Evolutionary conservation across 2,329 filamentous ascomycete genomes (phyloP).

Genomic region (Thermothelomyces thermophilus): DNA sequence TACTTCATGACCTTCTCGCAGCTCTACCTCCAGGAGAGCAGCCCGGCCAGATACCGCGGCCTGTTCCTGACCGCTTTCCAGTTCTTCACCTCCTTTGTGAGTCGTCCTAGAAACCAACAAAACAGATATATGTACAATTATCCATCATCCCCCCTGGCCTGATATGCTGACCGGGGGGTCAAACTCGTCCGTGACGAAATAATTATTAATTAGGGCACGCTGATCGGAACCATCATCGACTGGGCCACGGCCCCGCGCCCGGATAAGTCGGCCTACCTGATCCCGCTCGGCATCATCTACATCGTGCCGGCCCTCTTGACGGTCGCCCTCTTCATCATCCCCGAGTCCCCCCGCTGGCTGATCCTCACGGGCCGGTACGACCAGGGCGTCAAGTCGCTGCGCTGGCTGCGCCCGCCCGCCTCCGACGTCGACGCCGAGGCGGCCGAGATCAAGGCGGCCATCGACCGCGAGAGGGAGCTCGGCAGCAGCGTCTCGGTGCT

Average conservation of each 20-base stretch:
- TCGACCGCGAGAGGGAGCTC: constrained; percentile 31
- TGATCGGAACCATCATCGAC: constrained; percentile 45
- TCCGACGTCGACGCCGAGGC: constrained; percentile 30
- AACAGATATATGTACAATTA: too few relatives aligned
- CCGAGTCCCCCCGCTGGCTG: constrained; percentile 38
- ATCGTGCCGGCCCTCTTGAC: constrained; percentile 33
- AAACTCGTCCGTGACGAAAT: too few relatives aligned
- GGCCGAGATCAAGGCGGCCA: constrained; percentile 33
- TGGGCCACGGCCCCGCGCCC: constrained; percentile 38
- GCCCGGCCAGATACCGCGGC: constrained; percentile 27
- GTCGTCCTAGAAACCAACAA: too few relatives aligned
- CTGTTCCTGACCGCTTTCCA: constrained; percentile 35
- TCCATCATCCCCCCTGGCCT: too few relatives aligned
- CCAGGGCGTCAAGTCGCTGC: constrained; percentile 29
- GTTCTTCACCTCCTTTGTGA: constrained; percentile 28
- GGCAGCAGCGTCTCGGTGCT: constrained; percentile 32
- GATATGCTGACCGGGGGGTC: too few relatives aligned
- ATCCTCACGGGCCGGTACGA: constrained; percentile 33
- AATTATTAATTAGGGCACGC: constrained; percentile 16
- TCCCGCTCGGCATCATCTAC: constrained; percentile 37
- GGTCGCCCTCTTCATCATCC: constrained; percentile 34
- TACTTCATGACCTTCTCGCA: constrained; percentile 49
- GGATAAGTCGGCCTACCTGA: constrained; percentile 34
- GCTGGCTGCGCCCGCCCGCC: constrained; percentile 32
- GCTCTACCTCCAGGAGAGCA: constrained; percentile 31